Conservation (phyloP, 176 grass and related monocot genomes). For the Leersia perrieri region DNA sequence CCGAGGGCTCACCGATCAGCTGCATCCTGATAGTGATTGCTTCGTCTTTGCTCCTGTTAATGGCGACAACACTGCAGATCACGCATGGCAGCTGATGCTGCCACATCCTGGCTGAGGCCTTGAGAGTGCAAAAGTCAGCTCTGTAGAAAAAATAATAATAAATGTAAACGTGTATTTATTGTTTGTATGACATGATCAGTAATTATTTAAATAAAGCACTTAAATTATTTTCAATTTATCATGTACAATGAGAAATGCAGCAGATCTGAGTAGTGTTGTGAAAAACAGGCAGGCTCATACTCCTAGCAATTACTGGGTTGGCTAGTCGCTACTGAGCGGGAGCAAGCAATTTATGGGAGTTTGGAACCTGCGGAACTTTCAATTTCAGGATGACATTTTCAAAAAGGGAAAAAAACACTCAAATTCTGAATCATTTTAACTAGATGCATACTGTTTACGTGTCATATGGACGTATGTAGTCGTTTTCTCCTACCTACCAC, state of each 20-base stretch:
- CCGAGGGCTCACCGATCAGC: slow-evolving; percentile 73
- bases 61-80: neutral
- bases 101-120: neutral
- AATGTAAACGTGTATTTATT: neutral
- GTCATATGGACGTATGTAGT: too few relatives aligned
- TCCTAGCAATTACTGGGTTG: too few relatives aligned
- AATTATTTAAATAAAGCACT: slow-evolving; percentile 25
- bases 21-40: slow-evolving; percentile 92
- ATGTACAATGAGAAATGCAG: neutral
- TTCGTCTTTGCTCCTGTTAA: neutral
- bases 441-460: too few relatives aligned
- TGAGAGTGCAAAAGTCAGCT: neutral
- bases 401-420: too few relatives aligned
- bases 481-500: too few relatives aligned
- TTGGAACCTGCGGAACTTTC: too few relatives aligned
- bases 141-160: neutral
- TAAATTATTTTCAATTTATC: neutral
- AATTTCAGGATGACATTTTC: too few relatives aligned
- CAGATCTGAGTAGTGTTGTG: neutral
- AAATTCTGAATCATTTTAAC: too few relatives aligned
- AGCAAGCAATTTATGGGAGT: too few relatives aligned
- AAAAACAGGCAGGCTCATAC: neutral
- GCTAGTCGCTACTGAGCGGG: too few relatives aligned
- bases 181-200: neutral
- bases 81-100: neutral